phyloP scores from a whole-genome alignment of 179 eudicot species.

The Beta lomatogona region DNA sequence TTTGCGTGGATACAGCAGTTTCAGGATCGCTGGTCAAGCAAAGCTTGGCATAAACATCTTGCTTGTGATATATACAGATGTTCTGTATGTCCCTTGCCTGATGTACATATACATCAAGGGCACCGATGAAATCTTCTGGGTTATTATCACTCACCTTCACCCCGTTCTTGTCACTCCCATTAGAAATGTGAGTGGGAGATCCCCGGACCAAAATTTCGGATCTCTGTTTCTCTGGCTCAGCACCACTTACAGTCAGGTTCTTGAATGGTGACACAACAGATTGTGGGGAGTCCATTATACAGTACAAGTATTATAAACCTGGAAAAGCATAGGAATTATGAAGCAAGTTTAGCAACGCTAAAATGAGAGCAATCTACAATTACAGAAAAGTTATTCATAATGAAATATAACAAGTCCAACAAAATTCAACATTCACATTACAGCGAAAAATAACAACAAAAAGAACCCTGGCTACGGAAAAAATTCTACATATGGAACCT shows the following conservation, averaged over 20 bases:
- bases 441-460: slow-evolving; percentile 8
- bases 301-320: slow-evolving; percentile 36
- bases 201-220: slow-evolving; percentile 38
- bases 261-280: slow-evolving; percentile 90
- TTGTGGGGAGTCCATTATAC: slow-evolving; percentile 85
- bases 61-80: slow-evolving; percentile 89
- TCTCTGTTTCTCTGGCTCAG: slow-evolving; percentile 64
- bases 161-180: slow-evolving; percentile 43
- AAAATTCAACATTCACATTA: slow-evolving; percentile 1
- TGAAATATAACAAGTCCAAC: slow-evolving; percentile 9
- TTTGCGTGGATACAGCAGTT: slow-evolving; percentile 67
- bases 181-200: slow-evolving; percentile 39
- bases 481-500: not conserved
- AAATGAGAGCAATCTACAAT: not conserved
- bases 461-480: not conserved
- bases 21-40: slow-evolving; percentile 77
- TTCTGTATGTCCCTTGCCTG: slow-evolving; percentile 86
- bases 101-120: slow-evolving; percentile 67
- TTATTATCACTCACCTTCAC: slow-evolving; percentile 18
- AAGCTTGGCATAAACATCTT: slow-evolving; percentile 89
- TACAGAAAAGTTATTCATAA: slow-evolving; percentile 2
- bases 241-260: slow-evolving; percentile 43
- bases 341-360: not conserved
- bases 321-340: slow-evolving; percentile 25
- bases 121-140: slow-evolving; percentile 51